Evolutionary conservation across 148 eudicot species (phyloP).

Genomic region (Mesembryanthemum crystallinum): DNA sequence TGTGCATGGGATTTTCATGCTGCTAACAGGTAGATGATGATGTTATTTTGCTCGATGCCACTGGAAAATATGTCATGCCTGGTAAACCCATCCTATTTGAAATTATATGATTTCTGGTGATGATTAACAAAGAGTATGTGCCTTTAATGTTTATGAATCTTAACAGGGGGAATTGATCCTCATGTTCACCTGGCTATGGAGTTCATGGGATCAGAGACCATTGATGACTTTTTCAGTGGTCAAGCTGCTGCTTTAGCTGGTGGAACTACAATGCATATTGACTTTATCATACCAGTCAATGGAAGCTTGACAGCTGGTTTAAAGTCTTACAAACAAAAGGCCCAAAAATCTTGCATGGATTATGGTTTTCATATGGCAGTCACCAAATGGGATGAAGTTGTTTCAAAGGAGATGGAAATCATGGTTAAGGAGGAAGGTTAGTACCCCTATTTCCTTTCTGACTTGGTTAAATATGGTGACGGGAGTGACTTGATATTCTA

Average conservation of each 20-base stretch:
- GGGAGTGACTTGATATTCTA: neutral
- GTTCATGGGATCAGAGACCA: conserved; percentile 82
- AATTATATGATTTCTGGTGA: conserved; percentile 2
- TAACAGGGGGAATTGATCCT: conserved; percentile 96
- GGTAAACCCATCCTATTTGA: conserved; percentile 40
- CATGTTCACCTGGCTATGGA: conserved; percentile 88
- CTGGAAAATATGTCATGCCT: conserved; percentile 97
- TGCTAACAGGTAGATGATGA: conserved; percentile 71
- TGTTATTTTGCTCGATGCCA: conserved; percentile 74
- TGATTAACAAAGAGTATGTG: conserved; percentile 1
- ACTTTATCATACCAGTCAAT: conserved; percentile 82
- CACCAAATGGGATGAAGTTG: conserved; percentile 89
- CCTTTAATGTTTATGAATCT: conserved; percentile 3
- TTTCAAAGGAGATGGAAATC: conserved; percentile 82
- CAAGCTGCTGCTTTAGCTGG: conserved; percentile 98
- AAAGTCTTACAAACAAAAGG: conserved; percentile 62
- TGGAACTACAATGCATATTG: conserved; percentile 99
- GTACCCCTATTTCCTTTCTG: neutral
- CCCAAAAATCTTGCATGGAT: conserved; percentile 80
- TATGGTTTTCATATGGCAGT: conserved; percentile 98
- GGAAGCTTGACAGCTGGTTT: conserved; percentile 80
- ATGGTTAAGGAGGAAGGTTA: conserved; percentile 94
- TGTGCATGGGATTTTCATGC: conserved; percentile 6
- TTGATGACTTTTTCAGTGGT: conserved; percentile 92
- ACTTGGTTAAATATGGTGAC: neutral